These are phyloP conservation scores for Saccharomyces hybrid DNA, from an alignment of 1,139 yeast genomes.

Conservation along the genomic window DNA sequence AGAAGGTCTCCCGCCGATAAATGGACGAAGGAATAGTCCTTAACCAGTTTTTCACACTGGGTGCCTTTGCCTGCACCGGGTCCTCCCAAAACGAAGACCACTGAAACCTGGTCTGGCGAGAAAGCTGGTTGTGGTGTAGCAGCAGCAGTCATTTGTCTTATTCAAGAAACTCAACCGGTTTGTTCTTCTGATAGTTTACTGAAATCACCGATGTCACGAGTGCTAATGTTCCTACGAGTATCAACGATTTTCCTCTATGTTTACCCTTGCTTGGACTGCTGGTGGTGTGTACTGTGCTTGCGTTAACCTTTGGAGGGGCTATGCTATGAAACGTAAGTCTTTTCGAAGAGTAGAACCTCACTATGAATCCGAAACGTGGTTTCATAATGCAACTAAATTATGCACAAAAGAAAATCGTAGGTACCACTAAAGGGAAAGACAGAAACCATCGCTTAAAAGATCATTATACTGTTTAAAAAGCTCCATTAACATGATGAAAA, in stretches of 20 bases:
- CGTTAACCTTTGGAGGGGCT: neutral
- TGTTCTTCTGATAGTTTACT: conserved; percentile 38
- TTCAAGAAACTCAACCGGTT: conserved; percentile 45
- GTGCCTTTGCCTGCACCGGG: conserved; percentile 96
- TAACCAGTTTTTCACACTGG: conserved; percentile 79
- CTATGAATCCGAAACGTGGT: neutral
- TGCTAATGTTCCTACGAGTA: conserved; percentile 31
- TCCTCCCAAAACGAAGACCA: conserved; percentile 80
- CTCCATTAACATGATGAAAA: neutral
- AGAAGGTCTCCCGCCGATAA: conserved; percentile 91
- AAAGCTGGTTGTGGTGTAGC: conserved; percentile 36
- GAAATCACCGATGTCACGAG: conserved; percentile 44
- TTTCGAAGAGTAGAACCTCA: neutral
- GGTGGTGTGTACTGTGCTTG: neutral
- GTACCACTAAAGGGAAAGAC: neutral
- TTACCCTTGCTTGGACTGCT: conserved; percentile 1
- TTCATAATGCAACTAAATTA: neutral
- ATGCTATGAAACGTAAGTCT: neutral
- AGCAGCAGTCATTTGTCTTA: conserved; percentile 2
- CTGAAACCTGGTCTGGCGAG: conserved; percentile 57
- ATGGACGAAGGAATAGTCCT: conserved; percentile 76
- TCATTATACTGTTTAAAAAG: neutral
- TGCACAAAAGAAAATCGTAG: neutral
- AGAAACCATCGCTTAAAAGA: neutral
- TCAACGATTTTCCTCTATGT: conserved; percentile 25